Conservation (phyloP, 164 flowering plant species). For the Aristolochia fimbriata region DNA sequence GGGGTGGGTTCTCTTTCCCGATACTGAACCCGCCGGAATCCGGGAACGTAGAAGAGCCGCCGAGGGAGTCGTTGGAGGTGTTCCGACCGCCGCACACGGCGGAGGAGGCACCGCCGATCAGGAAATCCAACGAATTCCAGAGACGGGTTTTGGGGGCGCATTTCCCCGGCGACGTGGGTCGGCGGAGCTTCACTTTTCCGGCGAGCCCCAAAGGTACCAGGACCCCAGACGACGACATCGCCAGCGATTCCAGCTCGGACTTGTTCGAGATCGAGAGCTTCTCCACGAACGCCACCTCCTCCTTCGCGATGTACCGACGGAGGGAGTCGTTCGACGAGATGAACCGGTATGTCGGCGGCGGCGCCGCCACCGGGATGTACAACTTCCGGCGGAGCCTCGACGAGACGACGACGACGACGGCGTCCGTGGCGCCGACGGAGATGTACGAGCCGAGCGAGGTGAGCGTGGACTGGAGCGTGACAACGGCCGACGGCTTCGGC, state of each 20-base stretch:
- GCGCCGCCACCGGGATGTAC: background rate
- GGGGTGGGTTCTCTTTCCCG: conserved; percentile 43
- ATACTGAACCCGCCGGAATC: conserved; percentile 18
- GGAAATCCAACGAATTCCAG: conserved; percentile 13
- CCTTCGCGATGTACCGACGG: conserved; percentile 22
- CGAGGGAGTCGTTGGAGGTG: conserved; percentile 48
- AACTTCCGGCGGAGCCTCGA: conserved; percentile 27
- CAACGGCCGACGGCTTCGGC: conserved; percentile 75
- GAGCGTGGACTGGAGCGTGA: conserved; percentile 88
- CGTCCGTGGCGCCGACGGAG: conserved; percentile 39
- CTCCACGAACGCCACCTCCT: conserved; percentile 40
- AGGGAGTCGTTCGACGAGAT: conserved; percentile 9
- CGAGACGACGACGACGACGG: conserved; percentile 23
- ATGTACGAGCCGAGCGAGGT: conserved; percentile 87
- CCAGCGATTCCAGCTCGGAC: conserved; percentile 87
- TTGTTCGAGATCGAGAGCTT: conserved; percentile 91
- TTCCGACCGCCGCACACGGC: conserved; percentile 21
- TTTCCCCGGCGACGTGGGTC: conserved; percentile 7
- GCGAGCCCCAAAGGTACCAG: conserved; percentile 25
- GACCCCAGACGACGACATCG: conserved; percentile 43
- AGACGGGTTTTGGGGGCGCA: conserved; percentile 1
- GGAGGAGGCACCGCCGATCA: background rate
- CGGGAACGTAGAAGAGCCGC: conserved; percentile 21
- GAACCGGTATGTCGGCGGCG: conserved; percentile 2
- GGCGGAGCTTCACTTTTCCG: conserved; percentile 22